Evolutionary conservation across 2,329 filamentous ascomycete genomes (phyloP), one percentile per base, ranked within the genome.

Genomic region (Stachybotrys elegans): DNA sequence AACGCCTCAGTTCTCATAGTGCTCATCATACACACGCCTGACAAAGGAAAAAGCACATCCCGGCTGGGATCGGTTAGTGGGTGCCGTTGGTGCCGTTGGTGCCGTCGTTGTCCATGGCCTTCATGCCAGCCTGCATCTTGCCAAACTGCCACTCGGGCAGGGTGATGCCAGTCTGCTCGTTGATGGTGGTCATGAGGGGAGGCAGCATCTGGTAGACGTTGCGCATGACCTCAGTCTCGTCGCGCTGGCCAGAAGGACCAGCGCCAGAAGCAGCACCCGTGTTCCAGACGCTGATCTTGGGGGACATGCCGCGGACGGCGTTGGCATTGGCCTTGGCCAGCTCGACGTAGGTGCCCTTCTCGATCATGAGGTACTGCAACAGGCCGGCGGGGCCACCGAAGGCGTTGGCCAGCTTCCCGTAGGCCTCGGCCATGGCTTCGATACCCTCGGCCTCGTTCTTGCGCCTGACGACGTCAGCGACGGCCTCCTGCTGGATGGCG

Each of bases 241-340:
- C 69, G 34, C 65, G 61, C 32, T 63, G 63, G 21, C 64, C 67
- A 34, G 59, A 68, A n/a, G 65, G 69, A 17, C 60, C 58, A 13
- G 60, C 66, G 14, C 60, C 59, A 11, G 66, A 68, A 4, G 62
- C 72, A 40, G 67, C 62, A 35, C 86, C 86, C 8, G 88, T 94
- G 61, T 88, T 93, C 89, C 88, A 95, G 21, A 92, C 82, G 49
- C 83, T 90, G 69, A 94, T 93, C 83, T 94, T 94, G 51, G 89
- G 89, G 62, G 90, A 79, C 52, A 94, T 68, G 21, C 88, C 88
- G 42, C 79, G 74, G 59, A 94, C 79, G 23, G 87, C 88, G 23
- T 74, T 62, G 38, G 85, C 88, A 55, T 94, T 94, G 40, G 86
- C 87, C 55, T 84, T 75, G 46, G 88, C 88, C 40, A 94, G 77